phyloP scores from a whole-genome alignment of 202 grass and related monocot species.

The Panicum virgatum region DNA sequence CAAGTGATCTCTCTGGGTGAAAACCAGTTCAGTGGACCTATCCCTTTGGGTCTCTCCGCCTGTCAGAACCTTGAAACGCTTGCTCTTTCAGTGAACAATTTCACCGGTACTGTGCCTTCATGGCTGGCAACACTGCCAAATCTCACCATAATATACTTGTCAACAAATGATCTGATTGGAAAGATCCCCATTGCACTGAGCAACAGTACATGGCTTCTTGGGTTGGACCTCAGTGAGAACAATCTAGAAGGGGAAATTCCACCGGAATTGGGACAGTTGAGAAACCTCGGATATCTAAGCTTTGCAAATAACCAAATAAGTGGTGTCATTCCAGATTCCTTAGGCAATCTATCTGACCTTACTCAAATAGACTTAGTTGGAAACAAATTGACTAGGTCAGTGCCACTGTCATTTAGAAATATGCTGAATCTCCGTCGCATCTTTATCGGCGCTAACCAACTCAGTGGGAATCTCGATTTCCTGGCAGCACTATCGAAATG shows the following conservation, averaged over 20 bases:
- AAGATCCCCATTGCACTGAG: conserved; percentile 46
- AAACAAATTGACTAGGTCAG: conserved; percentile 36
- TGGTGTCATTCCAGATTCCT: conserved; percentile 51
- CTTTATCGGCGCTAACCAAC: conserved; percentile 24
- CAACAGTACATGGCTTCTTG: conserved; percentile 42
- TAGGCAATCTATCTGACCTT: conserved; percentile 44
- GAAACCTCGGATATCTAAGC: conserved; percentile 29
- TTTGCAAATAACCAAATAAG: conserved; percentile 46
- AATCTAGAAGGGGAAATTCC: conserved; percentile 46
- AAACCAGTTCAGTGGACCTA: conserved; percentile 45
- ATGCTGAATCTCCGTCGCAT: conserved; percentile 25
- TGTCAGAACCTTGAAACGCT: conserved; percentile 6
- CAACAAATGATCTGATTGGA: conserved; percentile 45
- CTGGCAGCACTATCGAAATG: conserved; percentile 44
- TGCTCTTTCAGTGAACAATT: conserved; percentile 19
- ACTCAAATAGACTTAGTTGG: background rate
- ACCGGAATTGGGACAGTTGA: conserved; percentile 32
- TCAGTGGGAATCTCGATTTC: conserved; percentile 55
- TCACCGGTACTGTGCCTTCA: conserved; percentile 50
- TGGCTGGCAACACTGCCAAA: conserved; percentile 37
- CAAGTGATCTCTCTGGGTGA: background rate
- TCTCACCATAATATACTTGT: conserved; percentile 28
- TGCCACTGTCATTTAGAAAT: conserved; percentile 39
- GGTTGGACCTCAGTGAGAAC: conserved; percentile 43
- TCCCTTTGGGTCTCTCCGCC: conserved; percentile 17